A percentile compares a stretch with the other conserved stretches of the same genome.
Evolutionary conservation across 169 alveolate genomes (phyloP).

Genomic region (Babesia bovis): DNA sequence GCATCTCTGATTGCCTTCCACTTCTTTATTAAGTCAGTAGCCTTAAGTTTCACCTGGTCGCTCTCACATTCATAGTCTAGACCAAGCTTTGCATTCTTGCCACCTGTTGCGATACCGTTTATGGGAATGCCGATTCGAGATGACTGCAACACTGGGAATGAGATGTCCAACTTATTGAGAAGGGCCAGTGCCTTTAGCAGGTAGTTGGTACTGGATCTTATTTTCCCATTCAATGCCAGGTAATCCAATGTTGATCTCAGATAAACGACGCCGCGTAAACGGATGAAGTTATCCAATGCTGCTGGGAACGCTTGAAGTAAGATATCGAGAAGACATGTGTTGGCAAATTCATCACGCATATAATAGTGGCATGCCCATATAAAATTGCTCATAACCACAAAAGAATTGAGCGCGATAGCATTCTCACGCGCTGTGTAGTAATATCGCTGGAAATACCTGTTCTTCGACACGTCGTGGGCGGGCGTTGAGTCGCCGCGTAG

Average conservation of each 20-base stretch:
- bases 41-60: slow-evolving; percentile 64
- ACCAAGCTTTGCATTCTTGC: slow-evolving; percentile 42
- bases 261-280: slow-evolving; percentile 51
- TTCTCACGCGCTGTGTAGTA: slow-evolving; percentile 64
- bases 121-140: slow-evolving; percentile 65
- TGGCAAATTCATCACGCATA: slow-evolving; percentile 56
- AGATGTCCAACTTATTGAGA: slow-evolving; percentile 60
- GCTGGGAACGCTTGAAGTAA: slow-evolving; percentile 63
- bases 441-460: slow-evolving; percentile 54
- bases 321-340: slow-evolving; percentile 53
- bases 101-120: slow-evolving; percentile 62
- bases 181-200: slow-evolving; percentile 57
- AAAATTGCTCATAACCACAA: slow-evolving; percentile 53
- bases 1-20: slow-evolving; percentile 72
- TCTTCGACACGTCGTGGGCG: slow-evolving; percentile 42
- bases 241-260: slow-evolving; percentile 33
- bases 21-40: slow-evolving; percentile 66
- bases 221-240: slow-evolving; percentile 45
- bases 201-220: slow-evolving; percentile 45
- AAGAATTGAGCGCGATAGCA: slow-evolving; percentile 50
- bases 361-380: slow-evolving; percentile 48
- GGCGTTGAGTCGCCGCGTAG: slow-evolving; percentile 36
- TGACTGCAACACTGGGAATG: slow-evolving; percentile 49
- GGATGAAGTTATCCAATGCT: slow-evolving; percentile 50
- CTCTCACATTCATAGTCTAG: slow-evolving; percentile 59